Percentiles rank a stretch among this genome's conserved stretches.
Evolutionary conservation across 1,284 basidiomycete genomes (phyloP).

Genomic region (Porodaedalea pini): DNA sequence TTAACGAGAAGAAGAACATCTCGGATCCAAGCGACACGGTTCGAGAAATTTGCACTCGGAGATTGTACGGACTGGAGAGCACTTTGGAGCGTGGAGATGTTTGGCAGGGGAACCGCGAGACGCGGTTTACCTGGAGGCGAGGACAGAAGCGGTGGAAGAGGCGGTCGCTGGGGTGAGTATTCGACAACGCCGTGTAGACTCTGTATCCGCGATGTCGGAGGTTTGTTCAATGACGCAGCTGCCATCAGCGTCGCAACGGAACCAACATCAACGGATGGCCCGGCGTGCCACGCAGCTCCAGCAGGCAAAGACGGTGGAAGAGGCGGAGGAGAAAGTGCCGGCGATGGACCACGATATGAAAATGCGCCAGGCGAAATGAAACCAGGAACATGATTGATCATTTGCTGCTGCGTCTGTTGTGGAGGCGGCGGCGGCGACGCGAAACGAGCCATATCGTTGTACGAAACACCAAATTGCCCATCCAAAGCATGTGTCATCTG

Average conservation of each 20-base stretch:
- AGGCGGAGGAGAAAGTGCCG: slow-evolving; percentile 25
- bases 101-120: slow-evolving; percentile 63
- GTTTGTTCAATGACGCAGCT: background rate
- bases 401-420: slow-evolving; percentile 20
- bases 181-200: slow-evolving; percentile 1
- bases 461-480: slow-evolving; percentile 32
- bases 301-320: slow-evolving; percentile 22
- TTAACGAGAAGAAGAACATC: slow-evolving; percentile 81
- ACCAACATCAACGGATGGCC: slow-evolving; percentile 23
- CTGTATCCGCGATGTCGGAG: background rate
- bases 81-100: slow-evolving; percentile 47
- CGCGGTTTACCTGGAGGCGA: slow-evolving; percentile 35
- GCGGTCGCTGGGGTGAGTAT: slow-evolving; percentile 23
- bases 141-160: slow-evolving; percentile 27
- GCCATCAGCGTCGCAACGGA: slow-evolving; percentile 18
- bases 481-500: slow-evolving; percentile 66
- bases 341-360: slow-evolving; percentile 19
- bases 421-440: slow-evolving; percentile 17
- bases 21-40: slow-evolving; percentile 72
- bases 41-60: slow-evolving; percentile 48
- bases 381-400: slow-evolving; percentile 26
- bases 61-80: slow-evolving; percentile 46
- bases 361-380: slow-evolving; percentile 20
- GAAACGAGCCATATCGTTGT: slow-evolving; percentile 16
- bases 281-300: slow-evolving; percentile 23